Evolutionary conservation across 768 basidiomycete species (phyloP).

Genomic region (Boletus bicolor): DNA sequence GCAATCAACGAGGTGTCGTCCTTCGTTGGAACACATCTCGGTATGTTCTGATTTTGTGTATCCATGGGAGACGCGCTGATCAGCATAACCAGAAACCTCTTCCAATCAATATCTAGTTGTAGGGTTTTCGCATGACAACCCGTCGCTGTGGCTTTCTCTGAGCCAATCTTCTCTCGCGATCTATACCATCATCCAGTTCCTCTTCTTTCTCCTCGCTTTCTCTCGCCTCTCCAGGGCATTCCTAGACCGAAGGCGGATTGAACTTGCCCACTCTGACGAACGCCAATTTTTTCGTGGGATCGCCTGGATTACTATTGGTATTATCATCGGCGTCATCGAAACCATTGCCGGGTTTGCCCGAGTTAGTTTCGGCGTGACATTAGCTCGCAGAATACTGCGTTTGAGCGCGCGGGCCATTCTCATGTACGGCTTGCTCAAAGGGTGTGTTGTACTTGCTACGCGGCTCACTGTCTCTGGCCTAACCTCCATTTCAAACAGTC

Average conservation of each 20-base stretch:
- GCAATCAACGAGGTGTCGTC: slow-evolving; percentile 59
- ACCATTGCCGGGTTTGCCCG: slow-evolving; percentile 59
- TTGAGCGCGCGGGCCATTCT: slow-evolving; percentile 52
- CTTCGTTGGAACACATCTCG: slow-evolving; percentile 54
- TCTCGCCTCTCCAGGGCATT: slow-evolving; percentile 53
- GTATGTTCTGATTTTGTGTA: slow-evolving; percentile 36
- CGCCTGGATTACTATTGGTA: slow-evolving; percentile 60
- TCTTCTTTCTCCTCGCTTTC: slow-evolving; percentile 57
- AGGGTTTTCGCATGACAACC: slow-evolving; percentile 38
- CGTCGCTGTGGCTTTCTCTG: slow-evolving; percentile 53
- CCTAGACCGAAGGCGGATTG: slow-evolving; percentile 50
- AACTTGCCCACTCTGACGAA: slow-evolving; percentile 44
- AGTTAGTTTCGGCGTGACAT: slow-evolving; percentile 47
- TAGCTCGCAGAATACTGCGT: slow-evolving; percentile 59
- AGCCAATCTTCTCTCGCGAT: slow-evolving; percentile 59
- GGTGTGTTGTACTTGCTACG: slow-evolving; percentile 43
- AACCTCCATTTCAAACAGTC: slow-evolving; percentile 30
- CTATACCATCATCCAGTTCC: slow-evolving; percentile 53
- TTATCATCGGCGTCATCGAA: slow-evolving; percentile 65
- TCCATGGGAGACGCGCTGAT: background rate
- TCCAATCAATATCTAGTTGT: slow-evolving; percentile 29
- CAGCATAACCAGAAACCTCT: slow-evolving; percentile 4
- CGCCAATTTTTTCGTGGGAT: slow-evolving; percentile 53
- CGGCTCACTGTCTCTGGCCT: background rate
- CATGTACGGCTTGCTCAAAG: slow-evolving; percentile 62